Percentiles rank a stretch among this genome's conserved stretches.
phyloP scores from a whole-genome alignment of 2,329 filamentous ascomycete genomes.

The Ascosphaera acerosa region DNA sequence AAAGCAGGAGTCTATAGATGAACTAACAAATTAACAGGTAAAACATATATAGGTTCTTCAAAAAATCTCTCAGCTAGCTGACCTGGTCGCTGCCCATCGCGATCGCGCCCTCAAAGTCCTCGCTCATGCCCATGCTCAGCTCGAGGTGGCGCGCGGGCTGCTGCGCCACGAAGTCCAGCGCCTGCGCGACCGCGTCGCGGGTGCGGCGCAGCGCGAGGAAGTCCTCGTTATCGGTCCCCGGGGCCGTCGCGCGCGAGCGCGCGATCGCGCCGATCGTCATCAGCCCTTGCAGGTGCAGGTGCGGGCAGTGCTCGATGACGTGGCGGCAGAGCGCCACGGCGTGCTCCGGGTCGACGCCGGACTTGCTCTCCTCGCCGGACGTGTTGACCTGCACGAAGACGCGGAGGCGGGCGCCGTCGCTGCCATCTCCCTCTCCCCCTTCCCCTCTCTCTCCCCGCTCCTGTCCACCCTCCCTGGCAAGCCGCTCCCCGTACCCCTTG shows the following conservation, averaged over 20 bases:
- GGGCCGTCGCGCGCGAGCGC: constrained; percentile 44
- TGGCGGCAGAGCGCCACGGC: constrained; percentile 40
- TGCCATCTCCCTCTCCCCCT: constrained; percentile 1
- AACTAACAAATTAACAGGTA: too few relatives aligned
- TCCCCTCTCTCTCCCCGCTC: constrained; percentile 13
- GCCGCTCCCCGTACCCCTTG: constrained; percentile 38
- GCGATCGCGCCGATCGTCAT: constrained; percentile 98
- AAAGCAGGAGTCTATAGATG: too few relatives aligned
- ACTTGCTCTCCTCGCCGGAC: constrained; percentile 65
- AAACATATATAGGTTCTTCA: too few relatives aligned
- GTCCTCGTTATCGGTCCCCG: constrained; percentile 75
- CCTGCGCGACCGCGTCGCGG: constrained; percentile 41
- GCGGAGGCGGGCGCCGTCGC: constrained; percentile 23
- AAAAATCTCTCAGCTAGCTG: too few relatives aligned
- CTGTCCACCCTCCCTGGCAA: constrained; percentile 15
- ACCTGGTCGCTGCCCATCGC: constrained; percentile 67
- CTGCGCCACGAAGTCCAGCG: constrained; percentile 26
- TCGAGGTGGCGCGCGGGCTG: constrained; percentile 46
- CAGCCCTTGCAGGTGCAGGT: constrained; percentile 50
- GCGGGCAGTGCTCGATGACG: constrained; percentile 44
- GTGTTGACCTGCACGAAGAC: constrained; percentile 93
- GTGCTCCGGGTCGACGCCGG: constrained; percentile 45
- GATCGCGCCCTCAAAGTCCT: constrained; percentile 82
- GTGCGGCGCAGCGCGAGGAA: constrained; percentile 45
- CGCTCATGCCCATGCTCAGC: constrained; percentile 96